Evolutionary conservation across 1,284 basidiomycete genomes (phyloP).

Genomic region (Marasmius fiardii): DNA sequence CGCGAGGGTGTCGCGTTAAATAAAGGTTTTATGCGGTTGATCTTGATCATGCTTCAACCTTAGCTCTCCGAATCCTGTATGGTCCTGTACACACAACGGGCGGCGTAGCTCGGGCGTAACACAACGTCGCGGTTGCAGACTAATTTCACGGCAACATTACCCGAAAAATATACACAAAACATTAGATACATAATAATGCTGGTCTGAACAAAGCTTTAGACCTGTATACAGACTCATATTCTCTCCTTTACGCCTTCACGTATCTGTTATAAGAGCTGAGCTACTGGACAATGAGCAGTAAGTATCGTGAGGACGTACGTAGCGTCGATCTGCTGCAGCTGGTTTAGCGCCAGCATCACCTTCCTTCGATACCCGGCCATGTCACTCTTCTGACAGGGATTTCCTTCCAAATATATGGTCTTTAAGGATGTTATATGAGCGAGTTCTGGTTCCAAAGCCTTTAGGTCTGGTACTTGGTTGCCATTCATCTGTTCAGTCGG

Average conservation of each 20-base stretch:
- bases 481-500: conserved; percentile 79
- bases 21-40: neutral
- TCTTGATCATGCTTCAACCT: no score
- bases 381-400: conserved; percentile 85
- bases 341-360: conserved; percentile 84
- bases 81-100: no score
- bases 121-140: neutral
- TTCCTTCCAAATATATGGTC: conserved; percentile 94
- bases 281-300: neutral
- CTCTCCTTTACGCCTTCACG: neutral
- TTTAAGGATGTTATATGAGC: conserved; percentile 64
- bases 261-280: neutral
- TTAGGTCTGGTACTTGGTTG: conserved; percentile 77
- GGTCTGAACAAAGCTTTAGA: no score
- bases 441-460: conserved; percentile 72
- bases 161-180: neutral
- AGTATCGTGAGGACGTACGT: conserved; percentile 55
- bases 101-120: no score
- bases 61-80: no score
- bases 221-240: no score
- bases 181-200: neutral
- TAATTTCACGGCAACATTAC: neutral
- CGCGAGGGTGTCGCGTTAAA: neutral
- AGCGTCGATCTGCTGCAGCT: conserved; percentile 92
- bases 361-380: conserved; percentile 84